These are phyloP conservation scores for Dothistroma pini DNA, from an alignment of 2,329 filamentous ascomycete species.

Conservation along the genomic window DNA sequence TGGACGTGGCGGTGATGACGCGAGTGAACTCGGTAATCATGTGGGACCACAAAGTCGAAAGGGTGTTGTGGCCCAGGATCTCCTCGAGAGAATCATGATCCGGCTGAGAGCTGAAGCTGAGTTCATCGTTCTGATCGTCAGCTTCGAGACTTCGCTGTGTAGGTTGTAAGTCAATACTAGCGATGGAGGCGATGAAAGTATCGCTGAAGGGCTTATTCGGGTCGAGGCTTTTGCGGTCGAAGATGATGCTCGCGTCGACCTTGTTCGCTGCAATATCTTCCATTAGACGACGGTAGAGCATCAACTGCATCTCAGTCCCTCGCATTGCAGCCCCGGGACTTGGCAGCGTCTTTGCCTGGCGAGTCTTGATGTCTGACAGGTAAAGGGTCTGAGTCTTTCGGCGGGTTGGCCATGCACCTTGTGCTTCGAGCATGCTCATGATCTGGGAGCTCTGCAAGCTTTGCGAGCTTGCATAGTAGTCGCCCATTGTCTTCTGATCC, in stretches of 20 bases:
- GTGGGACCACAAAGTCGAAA: slow-evolving; percentile 57
- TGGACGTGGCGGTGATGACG: slow-evolving; percentile 41
- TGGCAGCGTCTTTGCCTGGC: slow-evolving; percentile 62
- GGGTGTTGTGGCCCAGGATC: slow-evolving; percentile 56
- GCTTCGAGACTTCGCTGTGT: not conserved
- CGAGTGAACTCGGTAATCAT: slow-evolving; percentile 59
- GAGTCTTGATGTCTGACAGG: slow-evolving; percentile 85
- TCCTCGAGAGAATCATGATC: slow-evolving; percentile 46
- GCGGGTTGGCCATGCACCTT: slow-evolving; percentile 12
- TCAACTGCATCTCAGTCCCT: slow-evolving; percentile 80
- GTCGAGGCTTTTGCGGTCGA: slow-evolving; percentile 68
- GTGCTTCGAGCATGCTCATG: slow-evolving; percentile 9
- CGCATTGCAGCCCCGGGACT: slow-evolving; percentile 61
- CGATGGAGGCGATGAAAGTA: slow-evolving; percentile 71
- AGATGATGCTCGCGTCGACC: slow-evolving; percentile 65
- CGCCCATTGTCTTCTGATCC: slow-evolving; percentile 34
- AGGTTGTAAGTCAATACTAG: slow-evolving; percentile 56
- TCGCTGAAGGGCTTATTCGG: slow-evolving; percentile 68
- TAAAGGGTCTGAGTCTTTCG: slow-evolving; percentile 50
- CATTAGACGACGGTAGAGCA: slow-evolving; percentile 85
- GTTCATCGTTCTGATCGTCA: slow-evolving; percentile 3
- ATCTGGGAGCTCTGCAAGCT: not conserved
- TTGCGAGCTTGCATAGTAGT: slow-evolving; percentile 27
- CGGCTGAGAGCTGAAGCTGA: not conserved
- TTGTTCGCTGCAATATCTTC: slow-evolving; percentile 67